Evolutionary conservation across 805 yeast genomes (phyloP).

Genomic region (Schwanniomyces occidentalis): DNA sequence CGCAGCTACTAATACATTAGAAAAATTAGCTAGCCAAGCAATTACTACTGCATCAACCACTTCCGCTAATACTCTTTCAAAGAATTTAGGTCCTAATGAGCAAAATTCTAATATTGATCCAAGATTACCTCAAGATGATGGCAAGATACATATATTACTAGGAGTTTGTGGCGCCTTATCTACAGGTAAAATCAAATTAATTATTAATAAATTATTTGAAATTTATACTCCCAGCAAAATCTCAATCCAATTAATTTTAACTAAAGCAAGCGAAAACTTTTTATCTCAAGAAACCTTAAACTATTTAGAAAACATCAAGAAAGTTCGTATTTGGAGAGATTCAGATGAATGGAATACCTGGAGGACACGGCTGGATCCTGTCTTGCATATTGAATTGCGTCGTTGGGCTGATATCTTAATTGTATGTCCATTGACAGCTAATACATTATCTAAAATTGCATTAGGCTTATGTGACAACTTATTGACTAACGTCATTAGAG

Average conservation of each 20-base stretch:
- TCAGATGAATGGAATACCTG: slow-evolving; percentile 71
- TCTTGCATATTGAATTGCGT: slow-evolving; percentile 88
- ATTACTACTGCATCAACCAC: slow-evolving; percentile 2
- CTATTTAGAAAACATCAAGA: slow-evolving; percentile 37
- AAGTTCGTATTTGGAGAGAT: slow-evolving; percentile 57
- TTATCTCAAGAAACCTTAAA: slow-evolving; percentile 46
- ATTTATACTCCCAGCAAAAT: slow-evolving; percentile 52
- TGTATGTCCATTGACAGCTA: slow-evolving; percentile 94
- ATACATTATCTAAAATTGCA: slow-evolving; percentile 85
- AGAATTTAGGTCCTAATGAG: slow-evolving; percentile 20
- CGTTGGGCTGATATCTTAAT: slow-evolving; percentile 95
- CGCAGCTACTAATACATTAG: slow-evolving; percentile 8
- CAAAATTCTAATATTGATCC: slow-evolving; percentile 55
- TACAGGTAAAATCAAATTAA: slow-evolving; percentile 50
- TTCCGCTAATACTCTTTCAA: slow-evolving; percentile 8
- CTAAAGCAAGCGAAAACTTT: slow-evolving; percentile 54
- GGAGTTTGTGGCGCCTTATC: slow-evolving; percentile 63
- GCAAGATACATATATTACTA: slow-evolving; percentile 53
- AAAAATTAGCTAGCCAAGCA: slow-evolving; percentile 7
- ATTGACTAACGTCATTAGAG: slow-evolving; percentile 85
- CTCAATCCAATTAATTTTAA: slow-evolving; percentile 54
- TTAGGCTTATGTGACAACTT: slow-evolving; percentile 91
- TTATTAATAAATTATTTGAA: slow-evolving; percentile 52
- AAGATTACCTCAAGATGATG: slow-evolving; percentile 51
- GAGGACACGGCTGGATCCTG: slow-evolving; percentile 82